Percentiles rank a stretch among this genome's conserved stretches.
Conservation (phyloP, 371 early-diverging fungal genomes). For the Gilbertella persicaria region DNA sequence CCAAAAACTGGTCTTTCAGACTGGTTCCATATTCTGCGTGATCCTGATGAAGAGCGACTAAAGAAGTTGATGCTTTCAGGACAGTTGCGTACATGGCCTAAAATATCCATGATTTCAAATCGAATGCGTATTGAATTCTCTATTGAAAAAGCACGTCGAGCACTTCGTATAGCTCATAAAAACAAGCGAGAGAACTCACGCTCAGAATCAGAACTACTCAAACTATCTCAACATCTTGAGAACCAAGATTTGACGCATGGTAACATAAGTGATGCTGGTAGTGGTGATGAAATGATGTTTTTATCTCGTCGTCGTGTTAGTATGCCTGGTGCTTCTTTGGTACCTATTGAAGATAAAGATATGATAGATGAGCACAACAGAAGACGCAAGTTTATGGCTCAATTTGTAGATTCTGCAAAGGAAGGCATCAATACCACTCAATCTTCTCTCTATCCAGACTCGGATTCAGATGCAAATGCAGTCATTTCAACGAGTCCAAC, state of each 20-base stretch:
- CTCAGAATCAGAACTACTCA: conserved; percentile 6
- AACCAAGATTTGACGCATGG: neutral
- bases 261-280: conserved; percentile 31
- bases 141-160: conserved; percentile 45
- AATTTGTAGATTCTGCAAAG: conserved; percentile 68
- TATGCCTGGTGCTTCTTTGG: conserved; percentile 31
- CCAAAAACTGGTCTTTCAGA: conserved; percentile 68
- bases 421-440: conserved; percentile 2
- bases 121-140: conserved; percentile 77
- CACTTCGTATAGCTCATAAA: conserved; percentile 16
- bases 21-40: conserved; percentile 67
- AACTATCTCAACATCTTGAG: conserved; percentile 4
- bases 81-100: conserved; percentile 74
- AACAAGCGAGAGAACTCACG: conserved; percentile 1
- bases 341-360: conserved; percentile 20
- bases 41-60: conserved; percentile 70
- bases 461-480: conserved; percentile 8
- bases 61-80: conserved; percentile 63
- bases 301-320: conserved; percentile 37
- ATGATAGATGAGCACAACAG: conserved; percentile 27
- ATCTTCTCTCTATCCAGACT: conserved; percentile 1
- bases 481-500: no score
- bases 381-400: conserved; percentile 70
- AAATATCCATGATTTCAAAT: conserved; percentile 78
- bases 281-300: conserved; percentile 39